These are phyloP conservation scores for Acacia concinna DNA, from an alignment of 331 rosid species.

Conservation along the genomic window DNA sequence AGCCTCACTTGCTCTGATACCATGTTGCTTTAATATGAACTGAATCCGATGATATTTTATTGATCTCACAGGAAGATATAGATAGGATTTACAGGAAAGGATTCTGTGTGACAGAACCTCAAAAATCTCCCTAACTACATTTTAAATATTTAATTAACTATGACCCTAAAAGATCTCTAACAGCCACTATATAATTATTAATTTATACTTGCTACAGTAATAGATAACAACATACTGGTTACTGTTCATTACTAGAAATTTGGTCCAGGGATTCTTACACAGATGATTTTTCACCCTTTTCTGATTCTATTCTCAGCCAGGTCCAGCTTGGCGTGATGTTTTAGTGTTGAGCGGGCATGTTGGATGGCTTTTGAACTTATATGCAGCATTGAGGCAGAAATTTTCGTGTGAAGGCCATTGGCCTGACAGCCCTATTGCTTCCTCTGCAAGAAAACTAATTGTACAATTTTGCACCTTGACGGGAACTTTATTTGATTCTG, in stretches of 20 bases:
- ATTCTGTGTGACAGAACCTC: too few relatives aligned
- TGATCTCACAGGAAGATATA: too few relatives aligned
- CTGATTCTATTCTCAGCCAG: conserved; percentile 69
- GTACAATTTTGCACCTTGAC: conserved; percentile 86
- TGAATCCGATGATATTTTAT: too few relatives aligned
- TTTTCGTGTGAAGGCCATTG: conserved; percentile 81
- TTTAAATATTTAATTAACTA: too few relatives aligned
- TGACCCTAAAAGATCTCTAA: too few relatives aligned
- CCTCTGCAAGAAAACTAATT: conserved; percentile 84
- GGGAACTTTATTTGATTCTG: conserved; percentile 79
- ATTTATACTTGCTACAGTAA: too few relatives aligned
- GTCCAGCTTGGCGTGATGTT: conserved; percentile 85
- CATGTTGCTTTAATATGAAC: too few relatives aligned
- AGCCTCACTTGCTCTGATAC: too few relatives aligned
- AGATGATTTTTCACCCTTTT: conserved; percentile 23
- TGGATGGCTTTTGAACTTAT: conserved; percentile 88
- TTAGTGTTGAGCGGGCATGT: conserved; percentile 72
- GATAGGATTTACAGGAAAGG: too few relatives aligned
- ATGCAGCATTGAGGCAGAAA: conserved; percentile 77
- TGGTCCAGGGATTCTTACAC: conserved; percentile 11
- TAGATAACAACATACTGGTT: conserved; percentile 11
- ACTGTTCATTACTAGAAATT: conserved; percentile 23
- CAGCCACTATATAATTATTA: too few relatives aligned
- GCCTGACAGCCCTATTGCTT: conserved; percentile 92
- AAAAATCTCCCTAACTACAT: too few relatives aligned